Percentiles rank a stretch among this genome's conserved stretches.
These are phyloP conservation scores for Microcos paniculata DNA, from an alignment of 345 rosid species.

Conservation along the genomic window DNA sequence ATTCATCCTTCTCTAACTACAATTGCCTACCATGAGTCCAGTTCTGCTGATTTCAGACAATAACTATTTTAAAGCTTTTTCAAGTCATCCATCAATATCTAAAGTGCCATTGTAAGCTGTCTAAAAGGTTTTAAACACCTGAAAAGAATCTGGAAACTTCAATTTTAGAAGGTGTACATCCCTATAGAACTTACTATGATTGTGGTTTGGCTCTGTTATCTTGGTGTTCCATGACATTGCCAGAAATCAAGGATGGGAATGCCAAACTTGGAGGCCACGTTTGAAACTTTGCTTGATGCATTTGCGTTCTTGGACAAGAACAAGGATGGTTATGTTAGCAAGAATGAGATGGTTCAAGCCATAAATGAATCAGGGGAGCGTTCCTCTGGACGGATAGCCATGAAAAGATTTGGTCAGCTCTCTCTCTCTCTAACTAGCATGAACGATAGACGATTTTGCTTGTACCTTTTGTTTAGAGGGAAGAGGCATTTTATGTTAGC, in stretches of 20 bases:
- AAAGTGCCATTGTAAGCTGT: background rate
- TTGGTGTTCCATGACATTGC: slow-evolving; percentile 42
- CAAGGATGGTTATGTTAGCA: slow-evolving; percentile 88
- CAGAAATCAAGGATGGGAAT: slow-evolving; percentile 70
- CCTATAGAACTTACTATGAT: background rate
- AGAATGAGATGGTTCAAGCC: slow-evolving; percentile 83
- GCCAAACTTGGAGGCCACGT: slow-evolving; percentile 81
- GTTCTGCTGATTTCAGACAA: background rate
- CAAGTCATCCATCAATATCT: background rate
- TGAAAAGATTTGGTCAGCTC: slow-evolving; percentile 87
- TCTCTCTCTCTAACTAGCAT: slow-evolving; percentile 17
- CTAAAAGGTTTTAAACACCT: background rate
- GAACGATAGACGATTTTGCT: background rate
- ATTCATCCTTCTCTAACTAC: background rate
- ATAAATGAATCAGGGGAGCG: slow-evolving; percentile 90
- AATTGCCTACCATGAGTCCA: background rate
- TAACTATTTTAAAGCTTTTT: background rate
- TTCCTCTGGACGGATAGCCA: slow-evolving; percentile 77
- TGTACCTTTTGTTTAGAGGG: background rate
- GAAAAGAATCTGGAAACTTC: background rate
- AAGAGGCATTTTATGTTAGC: background rate
- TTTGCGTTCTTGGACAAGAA: slow-evolving; percentile 88
- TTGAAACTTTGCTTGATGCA: slow-evolving; percentile 79
- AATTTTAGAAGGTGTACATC: background rate
- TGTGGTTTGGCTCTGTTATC: background rate